phyloP scores from a whole-genome alignment of 306 rosid species.

The Hippophae rhamnoides region DNA sequence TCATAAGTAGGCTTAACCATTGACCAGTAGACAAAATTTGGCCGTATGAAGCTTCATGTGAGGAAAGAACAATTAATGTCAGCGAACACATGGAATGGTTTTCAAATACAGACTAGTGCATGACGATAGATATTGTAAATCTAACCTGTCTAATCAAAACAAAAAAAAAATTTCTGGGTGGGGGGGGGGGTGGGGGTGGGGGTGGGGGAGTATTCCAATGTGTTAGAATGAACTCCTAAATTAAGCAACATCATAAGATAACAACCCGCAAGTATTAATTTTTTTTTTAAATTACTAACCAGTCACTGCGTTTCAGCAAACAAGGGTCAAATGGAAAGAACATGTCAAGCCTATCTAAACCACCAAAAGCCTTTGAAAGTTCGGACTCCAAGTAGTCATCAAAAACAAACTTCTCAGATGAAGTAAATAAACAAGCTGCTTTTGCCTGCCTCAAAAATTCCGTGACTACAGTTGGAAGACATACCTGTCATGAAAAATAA shows the following conservation, averaged over 20 bases:
- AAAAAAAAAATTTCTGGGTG: too few species aligned
- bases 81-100: slow-evolving; percentile 6
- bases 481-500: slow-evolving; percentile 40
- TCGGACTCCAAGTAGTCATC: slow-evolving; percentile 64
- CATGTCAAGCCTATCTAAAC: slow-evolving; percentile 74
- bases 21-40: slow-evolving; percentile 69
- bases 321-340: slow-evolving; percentile 93
- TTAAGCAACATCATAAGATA: too few species aligned
- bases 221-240: too few species aligned
- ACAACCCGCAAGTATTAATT: too few species aligned
- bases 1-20: slow-evolving; percentile 51
- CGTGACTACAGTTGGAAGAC: slow-evolving; percentile 68
- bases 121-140: too few species aligned
- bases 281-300: slow-evolving; percentile 23
- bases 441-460: slow-evolving; percentile 81
- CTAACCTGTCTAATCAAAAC: too few species aligned
- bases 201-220: too few species aligned
- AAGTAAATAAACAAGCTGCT: slow-evolving; percentile 55
- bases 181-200: too few species aligned
- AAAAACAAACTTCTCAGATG: slow-evolving; percentile 41
- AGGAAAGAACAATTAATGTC: slow-evolving; percentile 6
- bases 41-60: slow-evolving; percentile 46
- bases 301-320: slow-evolving; percentile 60
- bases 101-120: background rate
- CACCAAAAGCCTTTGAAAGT: slow-evolving; percentile 69